phyloP scores from a whole-genome alignment of 2,329 filamentous ascomycete species.

The Penicillium sp. region DNA sequence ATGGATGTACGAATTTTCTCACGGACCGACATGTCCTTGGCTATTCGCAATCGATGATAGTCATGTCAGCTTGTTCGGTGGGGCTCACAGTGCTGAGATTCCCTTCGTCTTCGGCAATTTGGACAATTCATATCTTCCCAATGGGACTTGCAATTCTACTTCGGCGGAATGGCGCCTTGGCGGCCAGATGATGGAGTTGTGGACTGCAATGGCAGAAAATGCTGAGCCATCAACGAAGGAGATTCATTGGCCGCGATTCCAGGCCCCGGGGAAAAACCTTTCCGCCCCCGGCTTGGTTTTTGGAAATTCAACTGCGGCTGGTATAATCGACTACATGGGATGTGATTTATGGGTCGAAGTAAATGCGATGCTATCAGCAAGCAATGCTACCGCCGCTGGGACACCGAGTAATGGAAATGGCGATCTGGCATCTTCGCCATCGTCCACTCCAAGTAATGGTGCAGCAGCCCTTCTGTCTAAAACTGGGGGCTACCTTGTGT shows the following conservation, averaged over 20 bases:
- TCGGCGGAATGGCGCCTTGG: slow-evolving; percentile 12
- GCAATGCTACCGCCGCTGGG: not conserved
- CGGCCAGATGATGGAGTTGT: slow-evolving; percentile 17
- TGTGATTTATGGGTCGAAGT: slow-evolving; percentile 19
- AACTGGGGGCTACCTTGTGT: not conserved
- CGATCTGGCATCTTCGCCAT: not conserved
- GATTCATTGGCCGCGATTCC: slow-evolving; percentile 18
- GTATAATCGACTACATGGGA: slow-evolving; percentile 13
- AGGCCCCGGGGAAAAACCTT: not conserved
- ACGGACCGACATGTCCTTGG: slow-evolving; percentile 22
- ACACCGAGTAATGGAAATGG: not conserved
- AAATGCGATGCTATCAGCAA: not conserved
- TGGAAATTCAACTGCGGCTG: slow-evolving; percentile 6
- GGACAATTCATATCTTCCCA: not conserved
- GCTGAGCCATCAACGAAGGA: slow-evolving; percentile 14
- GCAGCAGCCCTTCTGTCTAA: not conserved
- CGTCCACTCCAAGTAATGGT: not conserved
- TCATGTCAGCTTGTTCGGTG: slow-evolving; percentile 1
- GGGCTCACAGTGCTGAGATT: slow-evolving; percentile 20
- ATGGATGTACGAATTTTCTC: slow-evolving; percentile 23
- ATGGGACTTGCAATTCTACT: slow-evolving; percentile 13
- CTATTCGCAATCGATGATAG: slow-evolving; percentile 5
- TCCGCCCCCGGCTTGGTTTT: slow-evolving; percentile 14
- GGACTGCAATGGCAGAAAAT: slow-evolving; percentile 22
- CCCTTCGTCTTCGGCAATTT: slow-evolving; percentile 19